Evolutionary conservation across 2,329 filamentous ascomycete genomes (phyloP).

Genomic region (Ophidiomyces ophidiicola): DNA sequence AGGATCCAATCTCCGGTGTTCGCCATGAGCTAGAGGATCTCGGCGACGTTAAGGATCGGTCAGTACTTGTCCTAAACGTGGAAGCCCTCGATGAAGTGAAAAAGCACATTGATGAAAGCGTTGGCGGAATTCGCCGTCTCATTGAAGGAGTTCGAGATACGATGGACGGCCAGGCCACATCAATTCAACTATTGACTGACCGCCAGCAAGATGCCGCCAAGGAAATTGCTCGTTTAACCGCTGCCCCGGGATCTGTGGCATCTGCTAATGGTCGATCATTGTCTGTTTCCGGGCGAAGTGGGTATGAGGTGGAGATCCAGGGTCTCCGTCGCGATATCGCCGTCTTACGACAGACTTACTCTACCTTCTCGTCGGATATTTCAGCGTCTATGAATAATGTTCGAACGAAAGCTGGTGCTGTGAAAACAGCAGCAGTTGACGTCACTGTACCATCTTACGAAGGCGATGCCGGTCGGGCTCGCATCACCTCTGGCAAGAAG

Average conservation of each 20-base stretch:
- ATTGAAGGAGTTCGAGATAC: conserved; percentile 78
- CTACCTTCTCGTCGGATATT: conserved; percentile 78
- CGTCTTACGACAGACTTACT: conserved; percentile 83
- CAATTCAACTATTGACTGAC: conserved; percentile 77
- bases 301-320: conserved; percentile 66
- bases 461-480: conserved; percentile 67
- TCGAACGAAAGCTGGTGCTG: conserved; percentile 64
- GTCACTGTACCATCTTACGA: conserved; percentile 59
- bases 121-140: conserved; percentile 65
- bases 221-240: conserved; percentile 61
- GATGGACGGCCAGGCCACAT: conserved; percentile 67
- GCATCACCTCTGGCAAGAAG: conserved; percentile 80
- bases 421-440: conserved; percentile 64
- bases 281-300: conserved; percentile 33
- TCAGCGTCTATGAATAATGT: conserved; percentile 76
- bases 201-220: conserved; percentile 80
- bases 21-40: conserved; percentile 92
- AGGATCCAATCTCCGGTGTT: conserved; percentile 90
- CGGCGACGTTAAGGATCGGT: conserved; percentile 82
- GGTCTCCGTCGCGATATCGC: conserved; percentile 77
- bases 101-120: conserved; percentile 83
- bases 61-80: conserved; percentile 87
- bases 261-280: conserved; percentile 3
- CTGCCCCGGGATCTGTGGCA: conserved; percentile 34
- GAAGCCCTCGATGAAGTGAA: conserved; percentile 94